Base-by-base conservation (phyloP, 108 stramenopile genomes). In the Fragilariopsis cylindrus region DNA sequence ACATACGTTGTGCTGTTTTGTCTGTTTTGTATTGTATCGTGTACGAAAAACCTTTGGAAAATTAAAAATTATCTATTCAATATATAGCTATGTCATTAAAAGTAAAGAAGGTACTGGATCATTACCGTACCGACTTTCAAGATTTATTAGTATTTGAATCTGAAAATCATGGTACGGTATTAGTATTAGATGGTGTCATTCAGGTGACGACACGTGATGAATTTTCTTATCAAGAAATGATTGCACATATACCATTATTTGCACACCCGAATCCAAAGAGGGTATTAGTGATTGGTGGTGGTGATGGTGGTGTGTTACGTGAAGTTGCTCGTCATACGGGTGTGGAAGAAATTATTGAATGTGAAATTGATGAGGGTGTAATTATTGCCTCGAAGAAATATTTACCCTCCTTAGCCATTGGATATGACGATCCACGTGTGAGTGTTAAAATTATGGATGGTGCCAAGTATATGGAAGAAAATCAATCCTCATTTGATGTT, bases 171-270 rank as follows among this genome's bases (percentile, higher is more conserved):
- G 99, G 99, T 42, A 90, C 82, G 58, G 98, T 98, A 50, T 87
- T 99, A 30, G 96, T 99, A 3, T 76, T 99, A 40, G 99, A 99
- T 76, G 98, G 98, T 40, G 98, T 98, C 55, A 98, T 99, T 80
- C 98, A 99, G 87, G 85, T 92, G 11, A 95, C 97, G 21, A 97
- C 98, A 70, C 78, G 95, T 8, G 99, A 99, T 71, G 98, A 99
- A 81, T 90, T 85, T 62, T 57, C 96, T 56, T 99, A 99, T 79
- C 98, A 98, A 79, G 99, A 98, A 83, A 98, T 98, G 97, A 97
- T 98, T 72, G 84, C 97, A 4, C 98, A 98, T 76, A 77, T 98
- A 15, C 99, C 99, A 4, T 78, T 98, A 40, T 97, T 87, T 70
- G 91, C 96, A 1, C 98, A 98, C 77, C 92, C 88, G 47, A 80